Evolutionary conservation across 768 basidiomycete genomes (phyloP), one percentile per base, ranked within the genome.

Genomic region (Nidularia pulvinata): DNA sequence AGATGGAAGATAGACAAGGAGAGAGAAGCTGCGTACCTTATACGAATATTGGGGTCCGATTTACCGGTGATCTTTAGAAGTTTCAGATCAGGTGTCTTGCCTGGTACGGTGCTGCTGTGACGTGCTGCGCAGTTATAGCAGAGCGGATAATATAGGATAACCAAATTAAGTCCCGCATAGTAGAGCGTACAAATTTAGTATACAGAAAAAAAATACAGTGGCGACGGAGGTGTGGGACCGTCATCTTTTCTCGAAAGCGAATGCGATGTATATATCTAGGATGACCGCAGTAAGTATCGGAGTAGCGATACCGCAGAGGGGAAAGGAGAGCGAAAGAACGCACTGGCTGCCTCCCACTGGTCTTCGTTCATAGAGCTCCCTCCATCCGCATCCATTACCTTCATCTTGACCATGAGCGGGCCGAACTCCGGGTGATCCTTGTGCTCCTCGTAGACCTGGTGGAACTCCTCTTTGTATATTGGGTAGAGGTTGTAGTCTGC

Each of bases 331-430:
- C 46, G 46, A 36, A 52, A 43, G 9, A 10, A 83, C 94, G 71
- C 70, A 98, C 97, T 98, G n/a, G 94, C 95, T 57, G 96, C 96
- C 64, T 98, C 95, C 93, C 96, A 97, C 70, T 98, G 95, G 60
- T 91, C 89, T 59, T 91, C 89, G 58, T 95, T 85, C 92, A 98
- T 97, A 50, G 91, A 75, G 63, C 92, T 95, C 71, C 89, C 89
- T 1, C 95, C 94, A 42, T 88, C 80, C 14, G 76, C 72, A 63
- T 97, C 89, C 43, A 97, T 84, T 32, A 99, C 97, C 57, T 86
- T 90, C 97, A 99, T 99, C 59, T 84, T 81, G 54, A 88, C 75
- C 71, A 98, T 77, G 14, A 98, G 76, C n/a, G 84, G 81, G 16
- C 84, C 83, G 64, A 92, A 98, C 60, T 97, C 94, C 2, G 81